Evolutionary conservation across 164 flowering plant species (phyloP).

Genomic region (Aristolochia californica): DNA sequence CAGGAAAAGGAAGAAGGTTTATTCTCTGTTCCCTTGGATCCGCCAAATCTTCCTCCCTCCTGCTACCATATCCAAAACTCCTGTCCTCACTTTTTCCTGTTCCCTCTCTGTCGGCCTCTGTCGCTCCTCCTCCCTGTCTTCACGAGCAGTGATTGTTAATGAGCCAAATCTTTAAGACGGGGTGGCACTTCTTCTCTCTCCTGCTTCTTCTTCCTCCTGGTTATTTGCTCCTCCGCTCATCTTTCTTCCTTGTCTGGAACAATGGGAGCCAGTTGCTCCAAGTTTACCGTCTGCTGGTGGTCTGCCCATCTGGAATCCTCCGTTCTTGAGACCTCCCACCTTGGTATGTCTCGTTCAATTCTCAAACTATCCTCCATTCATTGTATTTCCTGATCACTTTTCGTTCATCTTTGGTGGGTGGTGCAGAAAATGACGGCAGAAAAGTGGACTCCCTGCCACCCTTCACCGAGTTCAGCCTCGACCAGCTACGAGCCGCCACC

Average conservation of each 20-base stretch:
- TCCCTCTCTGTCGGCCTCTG: background rate
- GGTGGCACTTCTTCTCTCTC: background rate
- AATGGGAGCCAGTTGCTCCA: conserved; percentile 83
- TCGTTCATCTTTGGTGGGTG: background rate
- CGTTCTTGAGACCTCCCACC: conserved; percentile 47
- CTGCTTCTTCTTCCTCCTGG: background rate
- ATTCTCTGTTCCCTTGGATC: too few species aligned
- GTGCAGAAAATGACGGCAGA: conserved; percentile 46
- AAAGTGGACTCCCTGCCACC: conserved; percentile 30
- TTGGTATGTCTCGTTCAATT: conserved; percentile 23
- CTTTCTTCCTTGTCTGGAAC: conserved; percentile 2
- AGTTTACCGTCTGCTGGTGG: conserved; percentile 68
- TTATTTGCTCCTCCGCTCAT: conserved; percentile 2
- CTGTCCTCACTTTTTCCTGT: background rate
- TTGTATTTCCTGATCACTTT: background rate
- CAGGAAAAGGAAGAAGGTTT: conserved; percentile 1
- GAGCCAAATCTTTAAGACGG: background rate
- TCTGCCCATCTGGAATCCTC: conserved; percentile 52
- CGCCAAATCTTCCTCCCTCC: too few species aligned
- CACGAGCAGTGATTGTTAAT: background rate
- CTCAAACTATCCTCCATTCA: background rate
- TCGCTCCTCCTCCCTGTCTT: background rate
- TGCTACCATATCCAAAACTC: background rate
- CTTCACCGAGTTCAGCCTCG: conserved; percentile 61
- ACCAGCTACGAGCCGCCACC: conserved; percentile 62